Evolutionary conservation across 2,329 filamentous ascomycete genomes (phyloP).

Genomic region (Mycosphaerella arachidis): DNA sequence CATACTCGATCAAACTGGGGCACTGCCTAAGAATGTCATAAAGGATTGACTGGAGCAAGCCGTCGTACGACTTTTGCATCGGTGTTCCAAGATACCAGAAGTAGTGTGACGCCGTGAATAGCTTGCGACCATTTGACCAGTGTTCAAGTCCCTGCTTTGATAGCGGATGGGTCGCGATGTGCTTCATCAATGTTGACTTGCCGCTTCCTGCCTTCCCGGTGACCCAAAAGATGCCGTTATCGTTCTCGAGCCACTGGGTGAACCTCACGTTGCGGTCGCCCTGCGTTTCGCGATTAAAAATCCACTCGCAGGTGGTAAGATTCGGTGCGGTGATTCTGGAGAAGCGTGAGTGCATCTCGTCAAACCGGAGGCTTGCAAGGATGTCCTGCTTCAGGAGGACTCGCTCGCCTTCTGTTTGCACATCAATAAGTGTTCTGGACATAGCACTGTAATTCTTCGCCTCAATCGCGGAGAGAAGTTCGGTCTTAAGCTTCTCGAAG

Average conservation of each 20-base stretch:
- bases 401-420: not conserved
- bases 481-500: not conserved
- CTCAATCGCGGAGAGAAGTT: not conserved
- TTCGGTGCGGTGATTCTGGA: not conserved
- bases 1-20: slow-evolving; percentile 5
- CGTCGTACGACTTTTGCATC: slow-evolving; percentile 13
- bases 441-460: not conserved
- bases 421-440: not conserved
- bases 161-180: not conserved
- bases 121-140: not conserved
- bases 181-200: slow-evolving; percentile 17
- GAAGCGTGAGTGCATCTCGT: not conserved
- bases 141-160: not conserved
- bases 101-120: slow-evolving; percentile 2
- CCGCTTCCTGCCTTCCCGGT: slow-evolving; percentile 13
- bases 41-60: slow-evolving; percentile 12
- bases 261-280: not conserved
- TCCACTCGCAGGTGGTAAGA: not conserved
- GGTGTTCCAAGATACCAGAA: slow-evolving; percentile 15
- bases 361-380: not conserved
- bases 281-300: not conserved
- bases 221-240: slow-evolving; percentile 8
- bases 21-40: slow-evolving; percentile 13
- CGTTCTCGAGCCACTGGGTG: not conserved
- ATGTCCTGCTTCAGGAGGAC: not conserved